Base-by-base conservation (phyloP, 1,284 basidiomycete genomes). In the Tylopilus sp. region DNA sequence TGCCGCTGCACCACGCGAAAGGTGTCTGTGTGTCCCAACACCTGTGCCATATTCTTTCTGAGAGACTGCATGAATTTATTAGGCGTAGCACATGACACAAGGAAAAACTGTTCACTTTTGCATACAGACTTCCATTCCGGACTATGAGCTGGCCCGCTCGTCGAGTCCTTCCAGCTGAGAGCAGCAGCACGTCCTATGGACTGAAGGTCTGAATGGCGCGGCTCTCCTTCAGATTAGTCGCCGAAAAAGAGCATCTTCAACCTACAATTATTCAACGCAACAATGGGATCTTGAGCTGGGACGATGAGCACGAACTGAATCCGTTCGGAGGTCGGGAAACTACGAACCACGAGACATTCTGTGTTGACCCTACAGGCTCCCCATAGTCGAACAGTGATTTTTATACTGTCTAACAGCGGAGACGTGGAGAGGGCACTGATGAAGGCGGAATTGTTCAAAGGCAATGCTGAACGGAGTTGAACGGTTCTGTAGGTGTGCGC, bases 41-140 rank as follows among this genome's bases (percentile, higher is more conserved):
- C 64, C 64, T 14, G 45, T 44, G 4, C 65, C 66, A 46, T 68
- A 68, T 9, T 58, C 61, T 28, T 53, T 55, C 2, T 66, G 61
- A 14, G 67, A 61, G 28, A 66, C 64, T 66, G 36, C 29, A 47
- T 4, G 11, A 29, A 47, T 40, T 1, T 29, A 51, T 67, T 11
- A 68, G 53, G 44, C 9, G 41, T 43, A 45, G 30, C 44, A 39
- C 48, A 34, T 33, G 44, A 35, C 51, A 52, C 7, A 31, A 34
- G 51, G 46, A 14, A 53, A 29, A 50, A 37, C 42, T 20, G 55
- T 68, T 61, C 59, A 83, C 83, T 75, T 71, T 80, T 84, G 63
- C 81, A 85, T 4, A 73, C 56, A 3, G 69, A 75, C 4, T 71
- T 81, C 83, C 83, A 86, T 35, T 65, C 60, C 4, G 74, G 77